phyloP scores from a whole-genome alignment of 163 green algal species.

The Scenedesmus sp. region DNA sequence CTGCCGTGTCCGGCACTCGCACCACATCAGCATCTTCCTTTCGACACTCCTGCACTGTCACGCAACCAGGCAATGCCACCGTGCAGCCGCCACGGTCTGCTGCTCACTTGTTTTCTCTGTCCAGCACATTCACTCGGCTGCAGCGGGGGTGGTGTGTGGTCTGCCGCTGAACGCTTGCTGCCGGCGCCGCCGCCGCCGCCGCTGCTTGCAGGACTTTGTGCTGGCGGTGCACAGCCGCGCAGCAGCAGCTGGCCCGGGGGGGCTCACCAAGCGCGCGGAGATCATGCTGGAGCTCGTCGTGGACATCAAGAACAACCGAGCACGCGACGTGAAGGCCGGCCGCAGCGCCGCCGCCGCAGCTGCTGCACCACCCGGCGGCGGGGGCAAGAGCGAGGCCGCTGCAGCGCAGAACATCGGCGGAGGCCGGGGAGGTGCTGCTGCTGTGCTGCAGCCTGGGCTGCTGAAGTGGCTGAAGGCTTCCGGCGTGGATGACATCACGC shows the following conservation, averaged over 20 bases:
- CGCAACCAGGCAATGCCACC: background rate
- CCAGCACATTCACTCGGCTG: background rate
- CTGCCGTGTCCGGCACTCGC: too few species aligned
- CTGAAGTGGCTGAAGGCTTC: conserved; percentile 74
- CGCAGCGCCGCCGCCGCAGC: conserved; percentile 9
- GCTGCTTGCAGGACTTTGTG: conserved; percentile 81
- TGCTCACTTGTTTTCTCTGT: too few species aligned
- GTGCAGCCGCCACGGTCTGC: too few species aligned
- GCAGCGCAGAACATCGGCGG: background rate
- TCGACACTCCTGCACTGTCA: too few species aligned
- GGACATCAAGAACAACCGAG: conserved; percentile 96
- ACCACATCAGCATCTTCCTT: too few species aligned
- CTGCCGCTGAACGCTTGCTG: background rate
- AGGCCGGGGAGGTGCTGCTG: conserved; percentile 53
- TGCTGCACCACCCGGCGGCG: background rate
- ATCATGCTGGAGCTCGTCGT: conserved; percentile 92
- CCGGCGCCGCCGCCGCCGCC: background rate
- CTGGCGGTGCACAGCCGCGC: conserved; percentile 79
- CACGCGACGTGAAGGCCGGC: conserved; percentile 36
- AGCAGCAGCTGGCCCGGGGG: conserved; percentile 46
- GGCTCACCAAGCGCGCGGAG: conserved; percentile 68
- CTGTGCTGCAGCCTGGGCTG: conserved; percentile 58
- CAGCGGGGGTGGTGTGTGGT: too few species aligned
- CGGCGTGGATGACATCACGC: conserved; percentile 72
- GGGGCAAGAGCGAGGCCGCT: conserved; percentile 10